Evolutionary conservation across 1,139 yeast species (phyloP), one percentile per base, ranked within the genome.

Genomic region (Magnusiomyces sp.): DNA sequence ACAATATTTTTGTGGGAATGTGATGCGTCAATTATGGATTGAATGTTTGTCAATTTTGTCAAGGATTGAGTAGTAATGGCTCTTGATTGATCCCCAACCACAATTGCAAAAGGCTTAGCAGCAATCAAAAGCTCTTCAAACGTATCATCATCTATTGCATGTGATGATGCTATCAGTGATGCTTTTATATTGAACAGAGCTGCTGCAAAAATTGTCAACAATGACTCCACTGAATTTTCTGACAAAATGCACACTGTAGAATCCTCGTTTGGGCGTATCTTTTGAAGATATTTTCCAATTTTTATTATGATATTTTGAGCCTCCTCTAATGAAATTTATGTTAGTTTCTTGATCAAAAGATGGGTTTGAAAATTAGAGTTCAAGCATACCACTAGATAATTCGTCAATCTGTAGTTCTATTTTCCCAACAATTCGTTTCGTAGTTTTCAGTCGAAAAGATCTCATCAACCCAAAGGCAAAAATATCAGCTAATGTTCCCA

Each of bases 401-500:
- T 47, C 43, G 29, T 49, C 50, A 9, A 39, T 43, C 13, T 42
- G 23, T 5, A 38, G 46, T 11, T 36, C 34, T 4, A 7, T 23
- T 23, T 23, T 23, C 29, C 29, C 29, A 23, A 23, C 29, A 23
- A 23, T 23, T 23, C 29, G 29, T 23, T 23, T 23, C 4, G 29
- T 23, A 9, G 19, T 20, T 46, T 48, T 6, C 11, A 36, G 19
- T 37, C 17, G 16, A 16, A 37, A 37, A 13, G 44, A 45, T 43
- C 45, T 47, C 39, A 45, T 52, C 19, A 48, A 50, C 49, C 58
- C 58, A 49, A 65, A 48, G 38, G 50, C 69, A 83, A 85, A 81
- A 2, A 81, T 63, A 61, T 81, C 88, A 54, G 72, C 66, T 49
- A 81, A 61, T 54, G 73, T 76, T 4, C 88, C 88, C 55, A 79